Conservation (phyloP, 2,329 filamentous ascomycete species). For the Apiospora pterosperma region DNA sequence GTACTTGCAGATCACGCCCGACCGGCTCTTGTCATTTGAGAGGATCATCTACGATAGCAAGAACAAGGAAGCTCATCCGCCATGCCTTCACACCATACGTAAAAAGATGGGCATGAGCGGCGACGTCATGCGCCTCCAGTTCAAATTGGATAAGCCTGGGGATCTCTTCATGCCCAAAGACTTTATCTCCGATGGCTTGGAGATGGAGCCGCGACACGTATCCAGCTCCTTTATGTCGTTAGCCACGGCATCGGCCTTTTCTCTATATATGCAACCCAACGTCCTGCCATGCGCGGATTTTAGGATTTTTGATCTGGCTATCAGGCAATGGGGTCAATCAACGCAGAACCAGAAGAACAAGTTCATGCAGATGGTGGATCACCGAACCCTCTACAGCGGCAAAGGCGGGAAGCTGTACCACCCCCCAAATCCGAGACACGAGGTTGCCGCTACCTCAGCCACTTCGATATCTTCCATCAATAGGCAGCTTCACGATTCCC, state of each 20-base stretch:
- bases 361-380: not conserved
- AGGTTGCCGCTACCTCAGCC: not conserved
- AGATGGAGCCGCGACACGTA: too few species aligned
- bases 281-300: not conserved
- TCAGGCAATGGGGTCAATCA: not conserved
- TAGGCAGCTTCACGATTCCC: not conserved
- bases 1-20: not conserved
- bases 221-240: too few species aligned
- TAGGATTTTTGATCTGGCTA: not conserved
- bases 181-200: not conserved
- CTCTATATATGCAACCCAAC: constrained; percentile 2
- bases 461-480: too few species aligned
- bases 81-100: too few species aligned
- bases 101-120: too few species aligned
- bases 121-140: too few species aligned
- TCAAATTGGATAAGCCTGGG: too few species aligned
- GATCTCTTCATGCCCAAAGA: not conserved
- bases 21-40: not conserved
- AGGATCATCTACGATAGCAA: too few species aligned
- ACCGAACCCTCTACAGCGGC: constrained; percentile 2
- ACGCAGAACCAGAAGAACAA: not conserved
- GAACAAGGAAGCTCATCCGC: too few species aligned
- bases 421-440: not conserved
- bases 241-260: not conserved
- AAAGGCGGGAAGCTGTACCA: not conserved